Evolutionary conservation across 1,139 yeast genomes (phyloP).

Genomic region (Barnettozyma hawaiiensis): DNA sequence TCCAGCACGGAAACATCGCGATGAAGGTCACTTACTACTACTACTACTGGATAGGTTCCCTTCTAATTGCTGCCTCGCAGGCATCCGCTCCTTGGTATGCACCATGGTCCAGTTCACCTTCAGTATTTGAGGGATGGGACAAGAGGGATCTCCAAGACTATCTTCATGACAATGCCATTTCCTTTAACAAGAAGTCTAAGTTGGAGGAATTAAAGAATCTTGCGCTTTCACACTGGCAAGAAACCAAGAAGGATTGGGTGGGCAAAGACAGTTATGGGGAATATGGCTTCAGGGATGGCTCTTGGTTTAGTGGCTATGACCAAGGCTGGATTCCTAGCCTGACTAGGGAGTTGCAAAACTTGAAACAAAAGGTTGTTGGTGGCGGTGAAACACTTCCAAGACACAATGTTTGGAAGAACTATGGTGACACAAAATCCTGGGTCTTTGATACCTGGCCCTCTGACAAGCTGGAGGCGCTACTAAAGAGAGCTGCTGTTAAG

Average conservation of each 20-base stretch:
- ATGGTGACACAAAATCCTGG: conserved; percentile 21
- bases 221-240: conserved; percentile 1
- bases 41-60: conserved; percentile 7
- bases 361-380: conserved; percentile 7
- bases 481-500: conserved; percentile 33
- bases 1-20: background rate
- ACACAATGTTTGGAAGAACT: conserved; percentile 9
- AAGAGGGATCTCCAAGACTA: conserved; percentile 30
- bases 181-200: conserved; percentile 22
- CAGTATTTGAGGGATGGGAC: conserved; percentile 27
- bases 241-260: background rate
- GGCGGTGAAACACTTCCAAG: conserved; percentile 3
- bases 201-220: conserved; percentile 30
- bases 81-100: conserved; percentile 12
- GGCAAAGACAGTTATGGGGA: background rate
- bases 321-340: background rate
- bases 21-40: conserved; percentile 19
- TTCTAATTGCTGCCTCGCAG: conserved; percentile 11
- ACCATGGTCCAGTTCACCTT: conserved; percentile 8
- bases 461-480: conserved; percentile 38
- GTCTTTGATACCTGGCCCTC: conserved; percentile 43
- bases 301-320: conserved; percentile 4
- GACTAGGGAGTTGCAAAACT: background rate
- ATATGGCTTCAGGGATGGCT: conserved; percentile 3
- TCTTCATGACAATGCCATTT: conserved; percentile 32